A percentile compares a stretch with the other conserved stretches of the same genome.
Evolutionary conservation across 202 grass and related monocot genomes (phyloP).

Genomic region (Setaria italica): DNA sequence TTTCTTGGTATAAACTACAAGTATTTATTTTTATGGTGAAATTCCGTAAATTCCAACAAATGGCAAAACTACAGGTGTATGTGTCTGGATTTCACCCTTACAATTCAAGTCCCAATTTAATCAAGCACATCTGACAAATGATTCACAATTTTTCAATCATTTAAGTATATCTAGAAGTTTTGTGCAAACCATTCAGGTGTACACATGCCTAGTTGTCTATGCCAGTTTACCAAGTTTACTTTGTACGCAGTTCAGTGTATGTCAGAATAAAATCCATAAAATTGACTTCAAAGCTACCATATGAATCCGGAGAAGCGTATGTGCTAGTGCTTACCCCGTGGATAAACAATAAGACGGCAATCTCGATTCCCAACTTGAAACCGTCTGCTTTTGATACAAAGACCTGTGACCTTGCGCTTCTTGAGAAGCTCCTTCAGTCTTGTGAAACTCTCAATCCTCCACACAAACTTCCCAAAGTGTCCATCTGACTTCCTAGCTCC

Average conservation of each 20-base stretch:
- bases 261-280: slow-evolving; percentile 30
- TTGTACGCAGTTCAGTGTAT: slow-evolving; percentile 35
- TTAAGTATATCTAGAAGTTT: slow-evolving; percentile 38
- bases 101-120: slow-evolving; percentile 27
- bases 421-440: slow-evolving; percentile 95
- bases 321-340: slow-evolving; percentile 70
- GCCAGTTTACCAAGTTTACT: slow-evolving; percentile 29
- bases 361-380: slow-evolving; percentile 94
- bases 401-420: slow-evolving; percentile 86
- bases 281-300: slow-evolving; percentile 28
- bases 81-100: slow-evolving; percentile 6
- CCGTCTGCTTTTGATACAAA: slow-evolving; percentile 91
- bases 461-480: slow-evolving; percentile 91
- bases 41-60: slow-evolving; percentile 27
- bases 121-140: slow-evolving; percentile 3
- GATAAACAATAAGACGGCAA: slow-evolving; percentile 98
- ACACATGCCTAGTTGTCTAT: not conserved
- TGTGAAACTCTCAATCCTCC: slow-evolving; percentile 95
- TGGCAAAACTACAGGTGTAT: slow-evolving; percentile 9
- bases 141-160: slow-evolving; percentile 24
- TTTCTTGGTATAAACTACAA: slow-evolving; percentile 10
- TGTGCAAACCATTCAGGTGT: slow-evolving; percentile 29
- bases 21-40: slow-evolving; percentile 7
- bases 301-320: slow-evolving; percentile 24
- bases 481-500: slow-evolving; percentile 79